phyloP scores from a whole-genome alignment of 2,329 filamentous ascomycete genomes.

The Stagonosporopsis rhizophila region DNA sequence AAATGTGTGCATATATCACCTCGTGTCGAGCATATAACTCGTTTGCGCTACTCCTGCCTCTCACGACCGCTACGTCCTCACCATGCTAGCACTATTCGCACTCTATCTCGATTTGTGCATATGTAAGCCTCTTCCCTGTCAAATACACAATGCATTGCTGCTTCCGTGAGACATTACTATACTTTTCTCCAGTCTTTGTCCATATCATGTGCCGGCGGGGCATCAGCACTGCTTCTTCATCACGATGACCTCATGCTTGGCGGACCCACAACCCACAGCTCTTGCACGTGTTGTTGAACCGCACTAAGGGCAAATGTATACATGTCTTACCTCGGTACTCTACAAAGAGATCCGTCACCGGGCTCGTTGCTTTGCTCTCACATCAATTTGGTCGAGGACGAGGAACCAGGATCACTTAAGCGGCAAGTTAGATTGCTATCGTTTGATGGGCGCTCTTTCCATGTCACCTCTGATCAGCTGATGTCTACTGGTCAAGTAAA shows the following conservation, averaged over 20 bases:
- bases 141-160: neutral
- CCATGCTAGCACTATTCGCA: neutral
- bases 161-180: too few species aligned
- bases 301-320: neutral
- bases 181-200: neutral
- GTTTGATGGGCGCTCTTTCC: too few species aligned
- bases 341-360: too few species aligned
- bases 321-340: neutral
- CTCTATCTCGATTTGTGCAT: neutral
- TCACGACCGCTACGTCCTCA: neutral
- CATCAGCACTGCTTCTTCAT: neutral
- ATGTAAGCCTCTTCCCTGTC: too few species aligned
- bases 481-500: too few species aligned
- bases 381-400: too few species aligned
- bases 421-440: too few species aligned
- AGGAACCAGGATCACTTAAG: too few species aligned
- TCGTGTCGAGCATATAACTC: neutral
- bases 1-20: too few species aligned
- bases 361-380: too few species aligned
- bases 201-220: too few species aligned
- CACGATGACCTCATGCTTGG: constrained; percentile 12
- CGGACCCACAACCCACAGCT: constrained; percentile 1
- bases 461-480: too few species aligned
- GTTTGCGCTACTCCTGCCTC: neutral
- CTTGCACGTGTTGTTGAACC: neutral